A percentile compares a stretch with the other conserved stretches of the same genome.
These are phyloP conservation scores for Eucalyptus tenuipes DNA, from an alignment of 345 rosid genomes.

Conservation along the genomic window DNA sequence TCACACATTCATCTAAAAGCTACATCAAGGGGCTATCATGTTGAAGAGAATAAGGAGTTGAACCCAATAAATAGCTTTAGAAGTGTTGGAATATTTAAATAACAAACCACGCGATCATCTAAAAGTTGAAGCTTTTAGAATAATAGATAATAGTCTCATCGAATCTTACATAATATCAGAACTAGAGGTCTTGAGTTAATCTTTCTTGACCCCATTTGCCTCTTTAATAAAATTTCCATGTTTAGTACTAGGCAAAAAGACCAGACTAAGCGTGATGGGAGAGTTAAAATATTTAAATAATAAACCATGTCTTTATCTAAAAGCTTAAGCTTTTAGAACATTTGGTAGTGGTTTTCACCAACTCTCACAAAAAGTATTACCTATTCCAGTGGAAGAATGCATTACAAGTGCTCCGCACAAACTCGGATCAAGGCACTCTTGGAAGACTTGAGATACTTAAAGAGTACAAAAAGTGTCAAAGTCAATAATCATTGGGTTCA, in stretches of 20 bases:
- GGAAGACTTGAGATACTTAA: not conserved
- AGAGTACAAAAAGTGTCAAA: not conserved
- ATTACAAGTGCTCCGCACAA: not conserved
- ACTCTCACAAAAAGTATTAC: not conserved
- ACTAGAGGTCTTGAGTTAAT: no score
- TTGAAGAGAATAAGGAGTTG: not conserved
- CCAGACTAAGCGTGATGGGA: accelerated
- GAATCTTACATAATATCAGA: no score
- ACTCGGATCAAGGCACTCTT: not conserved
- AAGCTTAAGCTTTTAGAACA: accelerated
- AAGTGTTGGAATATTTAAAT: not conserved
- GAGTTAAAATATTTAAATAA: no score
- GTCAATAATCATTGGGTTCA: not conserved
- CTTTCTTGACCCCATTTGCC: accelerated
- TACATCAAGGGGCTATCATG: not conserved
- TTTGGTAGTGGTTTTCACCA: accelerated
- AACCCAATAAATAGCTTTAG: not conserved
- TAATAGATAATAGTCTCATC: no score
- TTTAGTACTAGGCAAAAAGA: no score
- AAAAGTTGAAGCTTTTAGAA: no score
- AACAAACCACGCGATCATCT: no score
- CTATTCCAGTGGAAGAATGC: not conserved
- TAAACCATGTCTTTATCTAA: accelerated
- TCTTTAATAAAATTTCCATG: accelerated
- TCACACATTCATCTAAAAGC: no score